These are phyloP conservation scores for Rhodotorula sphaerocarpa DNA, from an alignment of 768 basidiomycete species.

Conservation along the genomic window DNA sequence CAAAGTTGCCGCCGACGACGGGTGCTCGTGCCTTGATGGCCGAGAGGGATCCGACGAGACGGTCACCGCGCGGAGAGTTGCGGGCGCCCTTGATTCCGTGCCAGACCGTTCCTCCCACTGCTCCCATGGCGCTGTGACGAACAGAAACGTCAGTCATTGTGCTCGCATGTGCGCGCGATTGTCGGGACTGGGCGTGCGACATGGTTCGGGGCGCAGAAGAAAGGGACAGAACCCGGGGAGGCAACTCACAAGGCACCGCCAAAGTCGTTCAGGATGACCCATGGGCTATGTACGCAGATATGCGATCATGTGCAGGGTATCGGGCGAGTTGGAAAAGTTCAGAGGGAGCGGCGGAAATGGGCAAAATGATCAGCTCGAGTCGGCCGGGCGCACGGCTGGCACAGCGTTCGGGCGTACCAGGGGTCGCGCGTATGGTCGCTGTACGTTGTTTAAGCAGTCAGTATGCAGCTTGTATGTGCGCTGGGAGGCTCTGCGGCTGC, in stretches of 20 bases:
- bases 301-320: too few relatives aligned
- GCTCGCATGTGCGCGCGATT: background rate
- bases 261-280: constrained; percentile 97
- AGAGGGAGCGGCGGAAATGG: background rate
- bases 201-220: background rate
- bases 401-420: constrained; percentile 51
- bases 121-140: constrained; percentile 65
- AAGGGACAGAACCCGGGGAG: background rate
- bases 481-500: too few relatives aligned
- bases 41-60: constrained; percentile 82
- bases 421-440: constrained; percentile 84
- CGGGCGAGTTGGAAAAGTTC: too few relatives aligned
- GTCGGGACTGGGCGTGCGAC: too few relatives aligned
- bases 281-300: constrained; percentile 58
- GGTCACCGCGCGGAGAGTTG: constrained; percentile 95
- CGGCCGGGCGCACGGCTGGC: too few relatives aligned
- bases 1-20: constrained; percentile 81
- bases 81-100: constrained; percentile 96
- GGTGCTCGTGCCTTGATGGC: constrained; percentile 97
- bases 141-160: background rate
- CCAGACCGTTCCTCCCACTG: constrained; percentile 96
- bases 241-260: constrained; percentile 58
- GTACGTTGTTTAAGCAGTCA: background rate
- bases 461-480: background rate
- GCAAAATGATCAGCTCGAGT: constrained; percentile 9